Base-by-base conservation (phyloP, 2,329 filamentous ascomycete genomes). In the Colletotrichum magnum region DNA sequence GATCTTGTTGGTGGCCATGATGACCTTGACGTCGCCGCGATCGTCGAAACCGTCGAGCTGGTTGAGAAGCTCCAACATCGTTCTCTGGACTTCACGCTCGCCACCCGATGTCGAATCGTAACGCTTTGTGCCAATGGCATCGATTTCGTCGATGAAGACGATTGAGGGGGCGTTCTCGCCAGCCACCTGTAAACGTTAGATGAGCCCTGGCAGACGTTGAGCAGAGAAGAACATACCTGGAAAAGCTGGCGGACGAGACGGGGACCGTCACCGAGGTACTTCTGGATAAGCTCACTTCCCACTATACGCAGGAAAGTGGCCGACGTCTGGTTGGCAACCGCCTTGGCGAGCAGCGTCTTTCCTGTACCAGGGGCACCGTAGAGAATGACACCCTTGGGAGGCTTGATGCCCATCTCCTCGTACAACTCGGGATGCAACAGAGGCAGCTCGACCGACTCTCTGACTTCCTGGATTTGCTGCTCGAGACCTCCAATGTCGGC, bases 1-100 rank as follows among this genome's bases (percentile, higher is more conserved):
- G 74, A 99, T 99, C 89, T 99, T 99, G 90, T 99, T 99, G 74
- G 96, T 99, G 13, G 96, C 97, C 95, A 99, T 98, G 81, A 99
- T 95, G 71, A 99, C 96, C 87, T 99, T 99, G 82, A 99, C 95
- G 79, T 99, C 96, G 75, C 96, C 97, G 70, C 96, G 93, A 81
- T 99, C 97, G 79, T 99, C 96, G 83, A 99, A 99, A 76, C 96
- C 96, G 79, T 99, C 96, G 9, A 99, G 91, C 85, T 99, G 96
- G 83, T 99, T 99, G 50, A 99, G 91, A 63, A 99, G 89, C 79
- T 99, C 96, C 81, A 99, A 85, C 96, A 99, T 99, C 57, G 96
- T 99, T 80, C 96, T 92, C 85, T 99, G 96, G 47, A 99, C 94
- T 82, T 99, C 96, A 74, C 95, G 93, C 81, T 99, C 96, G 79